Evolutionary conservation across 805 yeast genomes (phyloP), one percentile per base, ranked within the genome.

Genomic region (Wickerhamomyces hampshirensis): DNA sequence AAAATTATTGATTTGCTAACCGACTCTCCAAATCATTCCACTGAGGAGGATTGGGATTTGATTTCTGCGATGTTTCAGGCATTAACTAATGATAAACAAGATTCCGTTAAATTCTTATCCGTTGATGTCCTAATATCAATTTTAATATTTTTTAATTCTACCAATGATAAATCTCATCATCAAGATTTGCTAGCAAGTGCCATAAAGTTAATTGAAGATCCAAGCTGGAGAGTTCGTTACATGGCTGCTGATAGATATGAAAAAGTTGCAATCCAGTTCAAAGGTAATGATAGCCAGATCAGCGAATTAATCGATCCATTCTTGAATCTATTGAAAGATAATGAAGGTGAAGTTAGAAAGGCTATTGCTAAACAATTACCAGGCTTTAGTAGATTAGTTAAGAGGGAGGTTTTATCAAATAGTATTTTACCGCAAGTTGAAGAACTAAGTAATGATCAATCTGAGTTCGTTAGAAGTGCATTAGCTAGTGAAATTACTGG

Each of bases 141-240:
- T 32, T 71, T 91, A 45, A 72, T 73, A 43, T 80, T 77, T 53
- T 78, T 80, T 65, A 77, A 77, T 47, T 60, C 65, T 13, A 73
- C 73, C 41, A 60, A 71, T 37, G 86, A 81, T 48, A 58, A 53
- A 15, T 62, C 78, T 14, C 84, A 80, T 58, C 71, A 77, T 48
- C 69, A 73, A 32, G 84, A 80, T 47, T 67, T 84, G 39, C 68
- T 84, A 43, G 66, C 70, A 34, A 74, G 80, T 45, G 72, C 95
- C 3, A 70, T 82, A 46, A 76, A 77, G 46, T 70, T 93, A 47
- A 80, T 86, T 40, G 75, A 71, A 46, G 98, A 93, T 65, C 87
- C 85, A 62, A 83, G 95, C 55, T 93, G 99, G 99, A 80, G 98
- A 62, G 98, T 93, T 39, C 80, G 98, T 55, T 93, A 91, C 63